Evolutionary conservation across 2,329 filamentous ascomycete genomes (phyloP).

Genomic region (Sordariomycetes sp.): DNA sequence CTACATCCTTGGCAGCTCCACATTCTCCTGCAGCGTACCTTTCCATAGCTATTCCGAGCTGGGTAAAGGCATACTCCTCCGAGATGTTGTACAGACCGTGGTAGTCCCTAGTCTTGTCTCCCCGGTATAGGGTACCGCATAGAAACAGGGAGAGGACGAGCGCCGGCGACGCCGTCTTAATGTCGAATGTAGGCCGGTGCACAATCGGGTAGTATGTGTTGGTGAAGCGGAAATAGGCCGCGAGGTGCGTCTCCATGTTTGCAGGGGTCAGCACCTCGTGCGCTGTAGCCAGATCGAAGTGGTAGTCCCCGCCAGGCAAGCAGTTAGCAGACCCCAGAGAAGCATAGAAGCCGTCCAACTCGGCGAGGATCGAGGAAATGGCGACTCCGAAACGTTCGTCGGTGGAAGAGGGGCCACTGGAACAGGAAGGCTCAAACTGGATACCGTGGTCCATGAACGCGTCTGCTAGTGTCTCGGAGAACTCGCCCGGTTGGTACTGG

Average conservation of each 20-base stretch:
- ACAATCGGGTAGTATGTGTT: neutral
- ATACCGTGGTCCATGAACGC: neutral
- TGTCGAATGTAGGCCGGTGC: neutral
- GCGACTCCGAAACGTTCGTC: neutral
- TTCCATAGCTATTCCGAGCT: neutral
- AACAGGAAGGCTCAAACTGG: neutral
- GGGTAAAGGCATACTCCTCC: conserved; percentile 1
- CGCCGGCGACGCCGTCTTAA: neutral
- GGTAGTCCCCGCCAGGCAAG: neutral
- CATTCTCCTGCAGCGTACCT: no score
- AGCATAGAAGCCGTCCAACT: neutral
- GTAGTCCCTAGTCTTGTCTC: neutral
- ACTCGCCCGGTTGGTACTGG: neutral
- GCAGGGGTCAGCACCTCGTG: neutral
- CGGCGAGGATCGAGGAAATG: neutral
- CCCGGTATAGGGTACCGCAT: neutral
- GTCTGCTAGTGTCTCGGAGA: neutral
- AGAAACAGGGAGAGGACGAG: neutral
- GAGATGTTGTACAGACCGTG: neutral
- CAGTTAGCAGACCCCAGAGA: neutral
- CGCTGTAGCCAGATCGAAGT: neutral
- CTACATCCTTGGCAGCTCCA: no score
- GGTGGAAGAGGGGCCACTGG: neutral
- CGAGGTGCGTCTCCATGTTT: neutral
- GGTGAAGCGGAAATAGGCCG: conserved; percentile 1